Evolutionary conservation across 371 early-diverging fungal genomes (phyloP), one percentile per base, ranked within the genome.

Genomic region (Rhizomucor pusillus): DNA sequence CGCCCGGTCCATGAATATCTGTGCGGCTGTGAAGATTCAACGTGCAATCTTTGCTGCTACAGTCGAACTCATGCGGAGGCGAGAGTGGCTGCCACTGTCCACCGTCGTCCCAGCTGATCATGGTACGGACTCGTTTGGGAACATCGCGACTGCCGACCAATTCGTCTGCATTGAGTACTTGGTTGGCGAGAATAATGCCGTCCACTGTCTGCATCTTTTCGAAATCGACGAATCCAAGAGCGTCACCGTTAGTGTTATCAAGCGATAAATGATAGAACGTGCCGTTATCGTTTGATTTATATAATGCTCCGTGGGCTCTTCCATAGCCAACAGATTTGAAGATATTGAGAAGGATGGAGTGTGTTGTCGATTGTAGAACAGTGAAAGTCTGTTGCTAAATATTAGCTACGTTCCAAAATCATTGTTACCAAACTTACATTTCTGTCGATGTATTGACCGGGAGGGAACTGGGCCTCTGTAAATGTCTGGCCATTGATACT

Each of bases 41-140:
- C 12, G 75, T 61, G 63, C 92, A 91, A 44, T 79, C 86, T 23
- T 61, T 54, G 1, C 54, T 50, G 14, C 55, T 51, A 25, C 84
- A 76, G 45, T 85, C 69, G 55, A 86, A 88, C 4, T 60, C 61
- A 9, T 60, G 58, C 0, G 95, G 94, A 0, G 91, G 77, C 0
- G 57, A 45, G 12, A 95, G 59, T 16, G 78, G 70, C 10, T 73
- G 66, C 95, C 95, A 95, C 10, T 74, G 71, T 35, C 71, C 73
- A 35, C 95, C 95, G 54, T 94, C 93, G 58, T 94, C 92, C 80
- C 88, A 93, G 40, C 90, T 89, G 24, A 95, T 89, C 64, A 86
- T 61, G 0, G 91, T 82, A 36, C 76, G 80, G 20, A 96, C 67
- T 41, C 77, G 62, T 73, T 95, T 94, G 39, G 54, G 52, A 13